These are phyloP conservation scores for Fusarium compactum DNA, from an alignment of 2,329 filamentous ascomycete species.

Conservation along the genomic window DNA sequence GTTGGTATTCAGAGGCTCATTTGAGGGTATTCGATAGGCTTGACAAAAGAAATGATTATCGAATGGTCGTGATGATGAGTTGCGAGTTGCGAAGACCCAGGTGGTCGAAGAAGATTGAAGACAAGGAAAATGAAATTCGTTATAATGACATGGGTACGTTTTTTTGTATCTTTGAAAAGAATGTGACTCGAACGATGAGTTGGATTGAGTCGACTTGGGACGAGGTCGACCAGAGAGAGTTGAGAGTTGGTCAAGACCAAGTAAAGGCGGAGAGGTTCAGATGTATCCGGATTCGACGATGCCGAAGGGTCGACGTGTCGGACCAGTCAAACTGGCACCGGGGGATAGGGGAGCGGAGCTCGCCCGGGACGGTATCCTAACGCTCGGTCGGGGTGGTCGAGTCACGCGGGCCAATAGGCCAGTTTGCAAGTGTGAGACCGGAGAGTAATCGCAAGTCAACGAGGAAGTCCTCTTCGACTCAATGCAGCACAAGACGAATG, in stretches of 20 bases:
- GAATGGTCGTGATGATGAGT: constrained; percentile 50
- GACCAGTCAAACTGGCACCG: constrained; percentile 48
- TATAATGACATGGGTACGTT: constrained; percentile 59
- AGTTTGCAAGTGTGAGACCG: constrained; percentile 24
- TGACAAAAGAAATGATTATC: constrained; percentile 55
- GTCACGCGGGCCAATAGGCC: constrained; percentile 42
- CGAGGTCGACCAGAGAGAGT: constrained; percentile 45
- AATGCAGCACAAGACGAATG: constrained; percentile 35
- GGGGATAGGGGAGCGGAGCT: constrained; percentile 50
- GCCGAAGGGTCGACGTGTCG: constrained; percentile 48
- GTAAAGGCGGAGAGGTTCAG: constrained; percentile 13
- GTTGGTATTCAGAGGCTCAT: constrained; percentile 59
- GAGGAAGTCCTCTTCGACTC: constrained; percentile 46
- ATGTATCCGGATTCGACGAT: constrained; percentile 45
- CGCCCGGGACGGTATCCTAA: constrained; percentile 43
- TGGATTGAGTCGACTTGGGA: constrained; percentile 45
- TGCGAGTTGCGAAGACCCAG: constrained; percentile 48
- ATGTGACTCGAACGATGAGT: constrained; percentile 47
- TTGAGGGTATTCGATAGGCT: constrained; percentile 51
- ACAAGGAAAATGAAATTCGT: constrained; percentile 55
- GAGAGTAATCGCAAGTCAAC: constrained; percentile 24
- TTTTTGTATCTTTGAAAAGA: constrained; percentile 46
- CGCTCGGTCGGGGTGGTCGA: constrained; percentile 42
- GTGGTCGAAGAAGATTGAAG: constrained; percentile 49
- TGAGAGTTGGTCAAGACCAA: constrained; percentile 20